These are phyloP conservation scores for Afroboletus lepidellus DNA, from an alignment of 1,284 basidiomycete species.

Conservation along the genomic window DNA sequence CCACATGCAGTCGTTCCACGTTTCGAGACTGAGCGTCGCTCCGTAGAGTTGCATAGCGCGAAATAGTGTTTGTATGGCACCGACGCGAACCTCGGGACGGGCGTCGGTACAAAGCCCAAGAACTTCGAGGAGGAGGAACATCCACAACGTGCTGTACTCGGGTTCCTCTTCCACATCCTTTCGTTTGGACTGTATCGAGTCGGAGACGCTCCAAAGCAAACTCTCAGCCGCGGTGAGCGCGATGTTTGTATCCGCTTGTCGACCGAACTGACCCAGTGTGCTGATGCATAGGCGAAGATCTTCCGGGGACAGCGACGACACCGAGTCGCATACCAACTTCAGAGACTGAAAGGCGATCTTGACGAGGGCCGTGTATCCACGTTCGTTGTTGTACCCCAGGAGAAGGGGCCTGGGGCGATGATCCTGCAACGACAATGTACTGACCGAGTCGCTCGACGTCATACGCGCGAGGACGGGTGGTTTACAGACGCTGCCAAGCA, in stretches of 20 bases:
- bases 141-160: slow-evolving; percentile 84
- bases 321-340: slow-evolving; percentile 91
- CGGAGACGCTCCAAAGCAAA: slow-evolving; percentile 90
- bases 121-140: slow-evolving; percentile 84
- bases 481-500: slow-evolving; percentile 81
- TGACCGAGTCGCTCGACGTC: slow-evolving; percentile 44
- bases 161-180: slow-evolving; percentile 65
- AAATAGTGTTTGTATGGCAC: slow-evolving; percentile 94
- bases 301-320: slow-evolving; percentile 76
- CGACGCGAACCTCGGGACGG: slow-evolving; percentile 85
- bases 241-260: slow-evolving; percentile 93
- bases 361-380: slow-evolving; percentile 63
- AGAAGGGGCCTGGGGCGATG: slow-evolving; percentile 46
- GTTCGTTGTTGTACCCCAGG: slow-evolving; percentile 58
- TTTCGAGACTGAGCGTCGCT: slow-evolving; percentile 69
- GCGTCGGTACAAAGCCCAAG: slow-evolving; percentile 80
- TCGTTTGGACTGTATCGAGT: slow-evolving; percentile 81
- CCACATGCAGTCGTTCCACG: slow-evolving; percentile 89
- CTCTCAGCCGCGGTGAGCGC: slow-evolving; percentile 90
- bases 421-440: slow-evolving; percentile 39
- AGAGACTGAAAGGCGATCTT: slow-evolving; percentile 93
- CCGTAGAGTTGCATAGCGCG: slow-evolving; percentile 93
- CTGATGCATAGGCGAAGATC: slow-evolving; percentile 87
- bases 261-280: slow-evolving; percentile 87
- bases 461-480: slow-evolving; percentile 43